These are phyloP conservation scores for Pseudonitzschia delicatissima DNA, from an alignment of 108 stramenopile genomes.

Conservation along the genomic window DNA sequence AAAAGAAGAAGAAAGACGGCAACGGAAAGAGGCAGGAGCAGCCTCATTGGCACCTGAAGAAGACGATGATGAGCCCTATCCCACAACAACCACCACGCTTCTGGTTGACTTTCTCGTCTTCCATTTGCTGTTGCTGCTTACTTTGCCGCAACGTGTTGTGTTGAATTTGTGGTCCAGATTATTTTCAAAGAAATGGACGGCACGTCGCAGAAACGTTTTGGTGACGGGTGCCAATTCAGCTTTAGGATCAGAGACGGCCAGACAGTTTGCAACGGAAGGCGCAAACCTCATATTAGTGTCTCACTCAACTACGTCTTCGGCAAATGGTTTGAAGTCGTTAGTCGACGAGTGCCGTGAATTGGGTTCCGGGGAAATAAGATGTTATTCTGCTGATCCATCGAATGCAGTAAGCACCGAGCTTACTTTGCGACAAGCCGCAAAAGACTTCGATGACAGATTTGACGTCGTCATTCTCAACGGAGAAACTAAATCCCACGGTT, in stretches of 20 bases:
- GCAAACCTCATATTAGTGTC: slow-evolving; percentile 40
- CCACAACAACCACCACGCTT: background rate
- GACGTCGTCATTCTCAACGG: slow-evolving; percentile 35
- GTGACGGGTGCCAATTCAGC: slow-evolving; percentile 55
- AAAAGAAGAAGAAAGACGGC: slow-evolving; percentile 4
- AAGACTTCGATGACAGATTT: slow-evolving; percentile 13
- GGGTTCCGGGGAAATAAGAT: slow-evolving; percentile 13
- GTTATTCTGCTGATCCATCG: slow-evolving; percentile 22
- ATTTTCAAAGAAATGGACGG: slow-evolving; percentile 8
- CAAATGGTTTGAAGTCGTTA: slow-evolving; percentile 25
- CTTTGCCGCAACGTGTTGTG: background rate
- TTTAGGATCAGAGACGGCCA: slow-evolving; percentile 51
- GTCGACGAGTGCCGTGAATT: slow-evolving; percentile 38
- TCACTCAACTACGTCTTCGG: slow-evolving; percentile 6
- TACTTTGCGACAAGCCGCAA: slow-evolving; percentile 18
- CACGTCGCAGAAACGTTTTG: slow-evolving; percentile 37
- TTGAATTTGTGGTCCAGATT: background rate
- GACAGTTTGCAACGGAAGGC: slow-evolving; percentile 39
- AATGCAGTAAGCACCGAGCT: slow-evolving; percentile 23
- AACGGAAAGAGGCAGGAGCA: background rate
- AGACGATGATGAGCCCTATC: background rate
- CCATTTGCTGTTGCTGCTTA: background rate
- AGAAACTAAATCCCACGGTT: slow-evolving; percentile 23
- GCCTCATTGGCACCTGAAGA: background rate
- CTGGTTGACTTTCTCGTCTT: background rate